Evolutionary conservation across 2,329 filamentous ascomycete genomes (phyloP).

Genomic region (Talaromyces sp.): DNA sequence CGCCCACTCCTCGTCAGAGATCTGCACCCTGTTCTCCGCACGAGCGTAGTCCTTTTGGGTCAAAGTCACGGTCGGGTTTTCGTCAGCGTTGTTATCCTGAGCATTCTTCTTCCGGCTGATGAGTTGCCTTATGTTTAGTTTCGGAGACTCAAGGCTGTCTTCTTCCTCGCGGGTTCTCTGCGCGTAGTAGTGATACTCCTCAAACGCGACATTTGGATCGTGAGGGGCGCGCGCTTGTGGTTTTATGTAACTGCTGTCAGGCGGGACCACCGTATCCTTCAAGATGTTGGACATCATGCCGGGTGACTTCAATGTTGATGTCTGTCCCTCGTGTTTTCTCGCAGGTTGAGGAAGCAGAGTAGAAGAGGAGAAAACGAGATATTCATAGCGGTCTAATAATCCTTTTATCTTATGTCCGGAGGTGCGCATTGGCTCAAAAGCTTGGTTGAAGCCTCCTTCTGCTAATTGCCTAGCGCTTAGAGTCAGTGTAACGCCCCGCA

Average conservation of each 20-base stretch:
- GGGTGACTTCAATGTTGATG: too few relatives aligned
- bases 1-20: constrained; percentile 42
- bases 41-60: not conserved
- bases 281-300: not conserved
- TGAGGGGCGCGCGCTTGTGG: constrained; percentile 17
- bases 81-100: not conserved
- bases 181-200: constrained; percentile 33
- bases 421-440: too few relatives aligned
- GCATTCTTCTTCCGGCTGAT: not conserved
- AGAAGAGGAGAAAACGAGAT: not conserved
- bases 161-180: constrained; percentile 28
- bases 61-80: not conserved
- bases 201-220: constrained; percentile 26
- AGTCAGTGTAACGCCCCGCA: not conserved
- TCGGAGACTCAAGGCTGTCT: constrained; percentile 10
- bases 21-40: constrained; percentile 1
- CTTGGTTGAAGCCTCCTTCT: not conserved
- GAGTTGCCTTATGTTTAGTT: constrained; percentile 5
- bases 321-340: not conserved
- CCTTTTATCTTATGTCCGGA: too few relatives aligned
- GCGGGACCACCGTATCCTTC: not conserved
- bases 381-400: not conserved
- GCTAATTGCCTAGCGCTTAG: not conserved
- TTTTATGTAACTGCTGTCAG: not conserved
- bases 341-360: not conserved